Conservation (phyloP, 1,284 basidiomycete genomes). For the Puccinia polysora region DNA sequence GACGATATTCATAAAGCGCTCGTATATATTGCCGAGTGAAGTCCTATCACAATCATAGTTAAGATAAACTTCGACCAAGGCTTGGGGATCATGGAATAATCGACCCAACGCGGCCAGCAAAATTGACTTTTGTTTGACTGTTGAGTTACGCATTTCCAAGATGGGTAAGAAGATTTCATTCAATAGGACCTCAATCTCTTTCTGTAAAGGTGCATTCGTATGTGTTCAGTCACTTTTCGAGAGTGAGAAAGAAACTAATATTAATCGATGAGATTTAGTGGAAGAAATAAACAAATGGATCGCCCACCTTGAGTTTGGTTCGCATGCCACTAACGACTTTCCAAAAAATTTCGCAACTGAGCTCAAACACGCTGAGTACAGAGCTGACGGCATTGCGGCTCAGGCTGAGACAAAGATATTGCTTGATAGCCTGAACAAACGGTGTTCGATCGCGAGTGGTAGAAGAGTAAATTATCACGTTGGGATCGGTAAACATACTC, state of each 20-base stretch:
- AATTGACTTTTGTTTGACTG: conserved; percentile 85
- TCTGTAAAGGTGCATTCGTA: conserved; percentile 58
- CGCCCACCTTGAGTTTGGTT: conserved; percentile 78
- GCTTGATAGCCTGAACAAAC: conserved; percentile 86
- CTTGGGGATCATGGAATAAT: conserved; percentile 88
- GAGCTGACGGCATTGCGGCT: conserved; percentile 94
- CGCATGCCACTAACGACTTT: conserved; percentile 86
- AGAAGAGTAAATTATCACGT: conserved; percentile 79
- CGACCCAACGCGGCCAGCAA: conserved; percentile 74
- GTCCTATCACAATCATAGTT: conserved; percentile 96
- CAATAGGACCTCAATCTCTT: conserved; percentile 97
- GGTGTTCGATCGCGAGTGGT: conserved; percentile 76
- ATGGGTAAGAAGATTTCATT: conserved; percentile 99
- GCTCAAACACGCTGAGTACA: conserved; percentile 94
- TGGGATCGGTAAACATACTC: conserved; percentile 76
- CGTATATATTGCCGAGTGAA: conserved; percentile 90
- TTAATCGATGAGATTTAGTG: neutral
- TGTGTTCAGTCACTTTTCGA: neutral
- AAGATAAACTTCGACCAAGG: conserved; percentile 91
- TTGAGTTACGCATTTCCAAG: conserved; percentile 94
- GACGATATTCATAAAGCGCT: conserved; percentile 92
- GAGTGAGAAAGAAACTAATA: neutral
- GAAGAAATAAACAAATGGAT: neutral
- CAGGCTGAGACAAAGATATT: conserved; percentile 86
- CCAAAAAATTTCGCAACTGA: conserved; percentile 98